Percentiles rank a stretch among this genome's conserved stretches.
phyloP scores from a whole-genome alignment of 352 stramenopile genomes.

The Lagenidium sp. region DNA sequence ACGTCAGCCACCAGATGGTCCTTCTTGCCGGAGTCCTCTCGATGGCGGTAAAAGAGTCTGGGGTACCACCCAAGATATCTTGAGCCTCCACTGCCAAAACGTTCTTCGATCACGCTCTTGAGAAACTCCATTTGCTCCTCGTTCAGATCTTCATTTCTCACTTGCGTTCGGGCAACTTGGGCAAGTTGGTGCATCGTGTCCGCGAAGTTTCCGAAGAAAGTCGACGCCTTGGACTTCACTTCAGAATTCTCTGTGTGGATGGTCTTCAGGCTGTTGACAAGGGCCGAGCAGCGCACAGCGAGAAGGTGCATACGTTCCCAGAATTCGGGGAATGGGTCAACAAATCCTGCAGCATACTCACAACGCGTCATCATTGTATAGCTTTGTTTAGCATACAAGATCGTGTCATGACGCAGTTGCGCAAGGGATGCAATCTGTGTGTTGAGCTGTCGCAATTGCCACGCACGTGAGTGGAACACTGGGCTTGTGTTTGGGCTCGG shows the following conservation, averaged over 20 bases:
- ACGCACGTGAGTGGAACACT: slow-evolving; percentile 13
- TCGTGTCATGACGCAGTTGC: slow-evolving; percentile 18
- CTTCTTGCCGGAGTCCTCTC: slow-evolving; percentile 18
- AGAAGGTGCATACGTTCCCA: slow-evolving; percentile 16
- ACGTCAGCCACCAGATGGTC: slow-evolving; percentile 22
- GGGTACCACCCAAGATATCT: slow-evolving; percentile 23
- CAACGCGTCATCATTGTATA: slow-evolving; percentile 9
- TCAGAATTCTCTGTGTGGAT: not conserved
- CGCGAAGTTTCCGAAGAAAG: slow-evolving; percentile 12
- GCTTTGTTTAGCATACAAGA: slow-evolving; percentile 19
- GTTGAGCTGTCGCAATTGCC: slow-evolving; percentile 16
- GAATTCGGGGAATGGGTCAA: slow-evolving; percentile 17
- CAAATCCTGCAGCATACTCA: slow-evolving; percentile 13
- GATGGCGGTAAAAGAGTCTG: slow-evolving; percentile 18
- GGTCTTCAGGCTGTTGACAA: slow-evolving; percentile 1
- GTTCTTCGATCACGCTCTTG: slow-evolving; percentile 17
- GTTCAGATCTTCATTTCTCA: not conserved
- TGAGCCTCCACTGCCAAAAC: slow-evolving; percentile 7
- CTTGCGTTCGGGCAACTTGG: slow-evolving; percentile 6
- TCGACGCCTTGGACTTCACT: not conserved
- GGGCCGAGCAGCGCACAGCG: not conserved
- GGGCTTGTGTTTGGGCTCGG: not conserved
- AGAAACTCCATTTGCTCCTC: slow-evolving; percentile 13
- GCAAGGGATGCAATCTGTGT: slow-evolving; percentile 15
- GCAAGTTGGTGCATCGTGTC: slow-evolving; percentile 6